These are phyloP conservation scores for Forsythia suspensa DNA, from an alignment of 257 asterid species.

Conservation along the genomic window DNA sequence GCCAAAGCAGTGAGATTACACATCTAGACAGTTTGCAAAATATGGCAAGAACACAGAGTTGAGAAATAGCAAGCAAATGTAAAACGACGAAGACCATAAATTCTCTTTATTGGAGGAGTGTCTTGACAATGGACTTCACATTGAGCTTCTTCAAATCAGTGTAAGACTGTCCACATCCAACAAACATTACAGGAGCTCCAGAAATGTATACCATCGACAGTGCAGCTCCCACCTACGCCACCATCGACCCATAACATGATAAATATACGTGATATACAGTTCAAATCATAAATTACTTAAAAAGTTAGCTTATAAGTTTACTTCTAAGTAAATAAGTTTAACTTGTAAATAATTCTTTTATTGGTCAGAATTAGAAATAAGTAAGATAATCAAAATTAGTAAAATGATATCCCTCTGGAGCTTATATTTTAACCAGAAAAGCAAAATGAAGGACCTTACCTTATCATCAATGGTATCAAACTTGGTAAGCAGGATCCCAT, in stretches of 20 bases:
- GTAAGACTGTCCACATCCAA: constrained; percentile 96
- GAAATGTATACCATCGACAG: constrained; percentile 95
- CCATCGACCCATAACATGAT: not conserved
- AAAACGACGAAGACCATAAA: not conserved
- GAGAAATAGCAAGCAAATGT: not conserved
- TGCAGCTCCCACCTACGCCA: constrained; percentile 88
- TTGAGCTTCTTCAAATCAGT: constrained; percentile 96
- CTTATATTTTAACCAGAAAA: not conserved
- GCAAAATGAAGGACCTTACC: constrained; percentile 35
- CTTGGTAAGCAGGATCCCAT: constrained; percentile 92
- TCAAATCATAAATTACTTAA: too few relatives aligned
- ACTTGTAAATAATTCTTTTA: too few relatives aligned
- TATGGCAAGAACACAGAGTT: not conserved
- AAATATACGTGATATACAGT: not conserved
- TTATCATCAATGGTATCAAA: constrained; percentile 95
- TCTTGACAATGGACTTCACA: constrained; percentile 86
- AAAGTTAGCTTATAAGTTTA: too few relatives aligned
- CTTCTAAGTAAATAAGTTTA: too few relatives aligned
- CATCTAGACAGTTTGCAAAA: constrained; percentile 16
- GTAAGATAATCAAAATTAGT: too few relatives aligned
- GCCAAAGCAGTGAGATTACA: constrained; percentile 44
- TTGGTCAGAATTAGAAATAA: too few relatives aligned
- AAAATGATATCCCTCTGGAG: not conserved
- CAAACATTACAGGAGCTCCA: constrained; percentile 94
- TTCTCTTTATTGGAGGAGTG: constrained; percentile 64